These are phyloP conservation scores for Echium plantagineum DNA, from an alignment of 257 asterid genomes.

Conservation along the genomic window DNA sequence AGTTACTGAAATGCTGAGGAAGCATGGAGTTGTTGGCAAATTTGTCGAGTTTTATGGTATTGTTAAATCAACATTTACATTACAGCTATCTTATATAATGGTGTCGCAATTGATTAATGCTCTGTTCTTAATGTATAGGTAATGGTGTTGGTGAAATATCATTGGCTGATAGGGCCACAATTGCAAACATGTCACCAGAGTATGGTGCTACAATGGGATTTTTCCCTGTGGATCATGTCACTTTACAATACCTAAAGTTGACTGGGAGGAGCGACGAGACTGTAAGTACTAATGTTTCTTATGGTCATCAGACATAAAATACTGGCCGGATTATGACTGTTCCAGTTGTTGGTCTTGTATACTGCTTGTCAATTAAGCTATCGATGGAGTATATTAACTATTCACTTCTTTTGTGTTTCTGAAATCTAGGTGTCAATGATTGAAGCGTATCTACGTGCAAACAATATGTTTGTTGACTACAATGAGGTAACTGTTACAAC, in stretches of 20 bases:
- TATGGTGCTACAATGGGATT: constrained; percentile 99
- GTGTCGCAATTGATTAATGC: constrained; percentile 6
- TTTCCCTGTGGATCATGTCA: constrained; percentile 92
- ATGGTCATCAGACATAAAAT: background rate
- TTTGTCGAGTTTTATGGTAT: constrained; percentile 49
- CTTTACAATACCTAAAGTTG: constrained; percentile 72
- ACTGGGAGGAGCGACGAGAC: constrained; percentile 95
- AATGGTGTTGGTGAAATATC: constrained; percentile 71
- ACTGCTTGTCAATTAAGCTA: too few species aligned
- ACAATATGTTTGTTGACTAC: constrained; percentile 86
- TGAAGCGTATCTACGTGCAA: constrained; percentile 93
- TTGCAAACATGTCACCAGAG: constrained; percentile 97
- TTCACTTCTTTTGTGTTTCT: background rate
- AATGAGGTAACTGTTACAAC: constrained; percentile 37
- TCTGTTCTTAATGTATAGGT: constrained; percentile 35
- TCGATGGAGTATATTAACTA: too few species aligned
- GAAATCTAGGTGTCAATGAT: constrained; percentile 66
- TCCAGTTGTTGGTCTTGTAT: background rate
- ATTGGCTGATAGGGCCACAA: constrained; percentile 97
- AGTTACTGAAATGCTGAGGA: constrained; percentile 78
- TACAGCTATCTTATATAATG: background rate
- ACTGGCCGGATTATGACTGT: background rate
- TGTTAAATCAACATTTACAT: constrained; percentile 1
- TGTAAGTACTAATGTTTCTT: constrained; percentile 33
- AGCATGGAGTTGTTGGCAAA: constrained; percentile 88